These are phyloP conservation scores for Blepharisma japonicum DNA, from an alignment of 73 alveolate genomes.

Conservation along the genomic window DNA sequence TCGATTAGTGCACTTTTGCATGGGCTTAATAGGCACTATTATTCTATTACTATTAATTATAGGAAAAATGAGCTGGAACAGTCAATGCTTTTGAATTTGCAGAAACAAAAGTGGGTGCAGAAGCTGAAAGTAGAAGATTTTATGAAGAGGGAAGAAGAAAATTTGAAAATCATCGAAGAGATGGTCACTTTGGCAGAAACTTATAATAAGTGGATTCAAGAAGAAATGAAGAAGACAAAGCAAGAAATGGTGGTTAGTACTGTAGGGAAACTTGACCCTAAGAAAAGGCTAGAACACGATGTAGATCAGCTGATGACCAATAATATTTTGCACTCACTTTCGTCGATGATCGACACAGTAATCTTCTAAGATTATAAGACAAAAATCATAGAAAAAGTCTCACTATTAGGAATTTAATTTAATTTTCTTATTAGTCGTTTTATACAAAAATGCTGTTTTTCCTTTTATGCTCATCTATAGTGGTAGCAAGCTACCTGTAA, in stretches of 20 bases:
- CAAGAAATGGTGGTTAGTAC: conserved; percentile 87
- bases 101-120: conserved; percentile 95
- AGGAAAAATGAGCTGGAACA: conserved; percentile 98
- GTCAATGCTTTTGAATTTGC: conserved; percentile 95
- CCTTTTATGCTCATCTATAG: background rate
- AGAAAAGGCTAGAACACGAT: conserved; percentile 73
- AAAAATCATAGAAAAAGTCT: no score
- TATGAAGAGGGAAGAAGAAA: conserved; percentile 40
- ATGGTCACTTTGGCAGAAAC: conserved; percentile 67
- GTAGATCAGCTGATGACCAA: conserved; percentile 76
- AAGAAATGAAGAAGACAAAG: conserved; percentile 90
- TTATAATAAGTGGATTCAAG: conserved; percentile 94
- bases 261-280: conserved; percentile 96
- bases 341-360: conserved; percentile 81
- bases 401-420: no score
- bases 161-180: conserved; percentile 54
- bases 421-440: no score
- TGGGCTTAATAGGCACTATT: conserved; percentile 95
- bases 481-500: background rate
- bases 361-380: conserved; percentile 46
- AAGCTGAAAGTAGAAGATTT: conserved; percentile 61
- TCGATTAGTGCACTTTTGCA: conserved; percentile 80
- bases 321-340: conserved; percentile 66
- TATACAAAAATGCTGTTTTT: background rate
- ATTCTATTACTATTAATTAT: conserved; percentile 95